These are phyloP conservation scores for Rhizopus arrhizus DNA, from an alignment of 371 early-diverging fungal genomes.

Conservation along the genomic window DNA sequence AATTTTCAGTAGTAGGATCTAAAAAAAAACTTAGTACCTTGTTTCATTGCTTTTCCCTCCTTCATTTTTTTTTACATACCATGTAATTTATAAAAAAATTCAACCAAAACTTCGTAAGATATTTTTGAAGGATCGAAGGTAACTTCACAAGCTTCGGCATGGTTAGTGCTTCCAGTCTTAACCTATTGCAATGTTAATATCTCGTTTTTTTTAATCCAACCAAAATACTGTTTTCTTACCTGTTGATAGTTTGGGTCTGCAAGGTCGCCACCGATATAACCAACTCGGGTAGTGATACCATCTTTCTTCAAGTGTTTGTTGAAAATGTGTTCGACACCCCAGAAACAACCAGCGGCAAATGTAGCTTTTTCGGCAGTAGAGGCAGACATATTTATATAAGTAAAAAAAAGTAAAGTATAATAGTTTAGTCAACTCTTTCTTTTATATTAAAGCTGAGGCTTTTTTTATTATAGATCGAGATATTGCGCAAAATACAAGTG, in stretches of 20 bases:
- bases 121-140: slow-evolving; percentile 71
- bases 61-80: slow-evolving; percentile 34
- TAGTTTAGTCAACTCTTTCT: slow-evolving; percentile 8
- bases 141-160: slow-evolving; percentile 84
- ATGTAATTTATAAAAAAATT: slow-evolving; percentile 86
- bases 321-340: slow-evolving; percentile 82
- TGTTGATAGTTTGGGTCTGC: slow-evolving; percentile 60
- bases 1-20: slow-evolving; percentile 61
- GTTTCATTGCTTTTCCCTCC: background rate
- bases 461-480: background rate
- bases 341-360: slow-evolving; percentile 49
- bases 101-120: slow-evolving; percentile 66
- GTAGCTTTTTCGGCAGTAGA: slow-evolving; percentile 37
- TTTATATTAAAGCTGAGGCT: slow-evolving; percentile 10
- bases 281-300: slow-evolving; percentile 64
- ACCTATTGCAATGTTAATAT: slow-evolving; percentile 39
- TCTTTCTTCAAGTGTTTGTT: slow-evolving; percentile 60
- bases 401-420: background rate
- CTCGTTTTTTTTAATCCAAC: background rate
- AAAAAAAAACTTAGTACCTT: background rate
- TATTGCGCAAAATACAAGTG: slow-evolving; percentile 25
- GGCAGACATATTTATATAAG: slow-evolving; percentile 5
- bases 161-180: slow-evolving; percentile 69
- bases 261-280: slow-evolving; percentile 76
- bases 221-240: slow-evolving; percentile 36